These are phyloP conservation scores for Teratosphaeria nubilosa DNA, from an alignment of 2,329 filamentous ascomycete species.

Conservation along the genomic window DNA sequence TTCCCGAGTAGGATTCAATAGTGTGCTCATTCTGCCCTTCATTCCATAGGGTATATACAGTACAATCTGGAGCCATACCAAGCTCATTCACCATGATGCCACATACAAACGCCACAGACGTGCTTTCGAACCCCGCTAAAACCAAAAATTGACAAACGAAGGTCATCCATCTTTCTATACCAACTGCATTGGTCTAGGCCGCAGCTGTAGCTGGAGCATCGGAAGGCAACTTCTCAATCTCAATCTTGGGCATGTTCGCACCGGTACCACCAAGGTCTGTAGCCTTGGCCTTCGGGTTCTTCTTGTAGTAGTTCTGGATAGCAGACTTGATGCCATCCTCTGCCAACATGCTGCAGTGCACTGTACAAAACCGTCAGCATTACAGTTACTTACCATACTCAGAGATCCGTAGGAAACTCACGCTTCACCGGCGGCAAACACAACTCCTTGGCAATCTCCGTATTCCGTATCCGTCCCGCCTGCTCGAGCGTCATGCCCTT, in stretches of 20 bases:
- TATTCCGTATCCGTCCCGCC: constrained; percentile 86
- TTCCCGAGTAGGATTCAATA: neutral
- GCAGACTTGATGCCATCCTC: constrained; percentile 90
- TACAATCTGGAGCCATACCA: neutral
- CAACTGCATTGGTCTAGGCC: neutral
- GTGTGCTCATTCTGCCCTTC: neutral
- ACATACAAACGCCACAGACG: neutral
- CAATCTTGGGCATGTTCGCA: constrained; percentile 56
- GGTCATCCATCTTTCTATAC: neutral
- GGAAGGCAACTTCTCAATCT: constrained; percentile 44
- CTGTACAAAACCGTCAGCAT: constrained; percentile 30
- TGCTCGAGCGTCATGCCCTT: constrained; percentile 94
- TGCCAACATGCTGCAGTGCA: constrained; percentile 87
- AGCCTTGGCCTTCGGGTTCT: constrained; percentile 66
- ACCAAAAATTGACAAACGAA: neutral
- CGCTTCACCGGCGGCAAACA: constrained; percentile 80
- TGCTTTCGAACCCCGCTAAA: constrained; percentile 4
- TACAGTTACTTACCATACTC: neutral
- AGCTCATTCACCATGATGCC: neutral
- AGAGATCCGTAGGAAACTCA: constrained; percentile 37
- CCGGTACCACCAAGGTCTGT: constrained; percentile 71
- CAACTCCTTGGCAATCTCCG: constrained; percentile 94
- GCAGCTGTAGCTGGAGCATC: constrained; percentile 11
- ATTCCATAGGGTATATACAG: neutral
- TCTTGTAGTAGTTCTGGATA: constrained; percentile 82